Base-by-base conservation (phyloP, 306 rosid species). In the Gillenia trifoliata region DNA sequence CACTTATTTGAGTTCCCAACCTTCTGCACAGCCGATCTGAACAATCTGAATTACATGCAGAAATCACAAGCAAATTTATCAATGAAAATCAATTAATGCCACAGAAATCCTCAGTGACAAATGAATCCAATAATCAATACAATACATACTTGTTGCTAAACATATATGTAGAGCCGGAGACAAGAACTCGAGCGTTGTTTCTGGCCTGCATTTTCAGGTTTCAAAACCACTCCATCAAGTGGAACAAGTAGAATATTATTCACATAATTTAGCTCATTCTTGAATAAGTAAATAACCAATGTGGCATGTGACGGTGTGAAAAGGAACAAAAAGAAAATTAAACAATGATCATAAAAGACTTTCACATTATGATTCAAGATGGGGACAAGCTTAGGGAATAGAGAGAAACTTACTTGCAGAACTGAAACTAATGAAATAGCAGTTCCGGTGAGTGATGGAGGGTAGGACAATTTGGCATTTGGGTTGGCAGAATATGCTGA, bases 381-480 rank as follows among this genome's bases (percentile, higher is more conserved):
- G 28, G 28, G 25, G 25, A 22, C 10, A 4, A 3, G 22, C 61
- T n/a, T n/a, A n/a, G n/a, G n/a, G n/a, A n/a, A 1, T 13, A n/a
- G 25, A 55, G 26, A 55, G 8, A 55, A 55, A 55, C 61, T 55
- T 55, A 55, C 61, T 55, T 55, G 61, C 61, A 55, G 26, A 22
- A 55, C 61, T n/a, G 61, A 55, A 22, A 55, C 61, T 55, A 55
- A 55, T n/a, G 61, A 55, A 55, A 55, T 55, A 55, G 61, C 61
- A 3, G 28, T 2, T 55, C 61, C 61, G 1, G 61, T 22, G 12
- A 55, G 61, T 20, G 61, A 55, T 22, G 61, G 61, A 55, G 28
- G 61, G 11, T 55, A 9, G 61, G 61, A 22, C 29, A 55, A 22
- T 55, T 3, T 55, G 61, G 61, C 61, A 55, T 20, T 55, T 55